Evolutionary conservation across 2,329 filamentous ascomycete species (phyloP).

Genomic region (Alternaria atra): DNA sequence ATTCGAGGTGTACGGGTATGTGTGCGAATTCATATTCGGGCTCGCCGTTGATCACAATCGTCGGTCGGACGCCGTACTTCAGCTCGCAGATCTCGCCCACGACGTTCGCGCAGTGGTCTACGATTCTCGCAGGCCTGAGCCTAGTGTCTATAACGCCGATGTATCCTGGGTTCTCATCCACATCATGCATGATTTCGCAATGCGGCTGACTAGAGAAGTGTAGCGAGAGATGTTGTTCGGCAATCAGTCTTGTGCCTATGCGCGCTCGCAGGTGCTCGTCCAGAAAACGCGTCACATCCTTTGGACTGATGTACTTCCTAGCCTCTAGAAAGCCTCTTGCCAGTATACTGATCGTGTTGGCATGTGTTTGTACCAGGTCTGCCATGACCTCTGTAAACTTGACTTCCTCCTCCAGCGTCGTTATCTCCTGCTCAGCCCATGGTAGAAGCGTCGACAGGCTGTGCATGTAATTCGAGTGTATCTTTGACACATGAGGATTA

Average conservation of each 20-base stretch:
- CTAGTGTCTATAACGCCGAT: slow-evolving; percentile 96
- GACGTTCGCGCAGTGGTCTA: slow-evolving; percentile 85
- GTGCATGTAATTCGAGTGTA: slow-evolving; percentile 96
- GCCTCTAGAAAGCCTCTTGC: slow-evolving; percentile 94
- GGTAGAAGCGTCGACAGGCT: slow-evolving; percentile 90
- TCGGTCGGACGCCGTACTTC: slow-evolving; percentile 88
- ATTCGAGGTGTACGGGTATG: slow-evolving; percentile 94
- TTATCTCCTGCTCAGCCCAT: slow-evolving; percentile 77
- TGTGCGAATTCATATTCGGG: slow-evolving; percentile 90
- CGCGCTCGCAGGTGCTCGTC: slow-evolving; percentile 93
- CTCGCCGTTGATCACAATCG: slow-evolving; percentile 82
- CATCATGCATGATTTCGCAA: slow-evolving; percentile 60
- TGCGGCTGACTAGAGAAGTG: slow-evolving; percentile 80
- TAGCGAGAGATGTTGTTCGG: slow-evolving; percentile 94
- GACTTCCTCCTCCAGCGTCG: slow-evolving; percentile 84
- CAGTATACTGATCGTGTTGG: slow-evolving; percentile 91
- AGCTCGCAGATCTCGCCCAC: slow-evolving; percentile 97
- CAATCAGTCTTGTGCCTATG: slow-evolving; percentile 92
- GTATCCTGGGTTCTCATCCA: slow-evolving; percentile 66
- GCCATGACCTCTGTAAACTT: slow-evolving; percentile 91
- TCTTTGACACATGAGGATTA: slow-evolving; percentile 93
- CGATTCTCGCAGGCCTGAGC: slow-evolving; percentile 79
- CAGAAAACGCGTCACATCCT: slow-evolving; percentile 87
- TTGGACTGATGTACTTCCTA: slow-evolving; percentile 82
- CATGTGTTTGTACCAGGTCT: slow-evolving; percentile 93